Conservation (phyloP, 2,329 filamentous ascomycete genomes). For the Stagonosporopsis chrysanthemi region DNA sequence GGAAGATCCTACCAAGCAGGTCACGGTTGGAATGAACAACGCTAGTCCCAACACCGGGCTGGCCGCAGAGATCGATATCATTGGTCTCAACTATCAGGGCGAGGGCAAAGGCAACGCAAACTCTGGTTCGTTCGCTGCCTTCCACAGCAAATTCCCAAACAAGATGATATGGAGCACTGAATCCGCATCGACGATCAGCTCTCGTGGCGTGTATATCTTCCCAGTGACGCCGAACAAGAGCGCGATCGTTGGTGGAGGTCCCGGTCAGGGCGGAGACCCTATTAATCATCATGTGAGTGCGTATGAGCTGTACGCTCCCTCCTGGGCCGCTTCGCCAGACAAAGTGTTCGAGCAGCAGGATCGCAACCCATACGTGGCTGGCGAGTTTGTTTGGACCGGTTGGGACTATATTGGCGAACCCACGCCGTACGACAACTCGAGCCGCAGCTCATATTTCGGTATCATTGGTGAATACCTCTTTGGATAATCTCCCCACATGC, state of each 20-base stretch:
- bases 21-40: conserved; percentile 58
- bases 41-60: conserved; percentile 54
- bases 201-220: conserved; percentile 62
- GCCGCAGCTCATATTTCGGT: conserved; percentile 62
- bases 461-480: conserved; percentile 49
- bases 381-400: conserved; percentile 63
- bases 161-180: conserved; percentile 53
- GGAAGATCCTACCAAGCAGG: conserved; percentile 59
- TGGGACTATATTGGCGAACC: conserved; percentile 62
- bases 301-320: conserved; percentile 61
- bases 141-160: conserved; percentile 55
- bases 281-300: conserved; percentile 53
- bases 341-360: conserved; percentile 63
- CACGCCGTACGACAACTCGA: conserved; percentile 56
- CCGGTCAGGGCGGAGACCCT: conserved; percentile 47
- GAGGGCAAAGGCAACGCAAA: conserved; percentile 53
- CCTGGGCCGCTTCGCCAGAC: conserved; percentile 60
- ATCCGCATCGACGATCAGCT: conserved; percentile 55
- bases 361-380: conserved; percentile 58
- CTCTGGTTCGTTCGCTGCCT: conserved; percentile 54
- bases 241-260: conserved; percentile 49
- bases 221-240: conserved; percentile 55
- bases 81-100: conserved; percentile 65
- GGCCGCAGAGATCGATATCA: conserved; percentile 55
- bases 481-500: too few relatives aligned